A percentile compares a stretch with the other conserved stretches of the same genome.
Conservation (phyloP, 2,329 filamentous ascomycete species). For the Clarireedia monteithiana region DNA sequence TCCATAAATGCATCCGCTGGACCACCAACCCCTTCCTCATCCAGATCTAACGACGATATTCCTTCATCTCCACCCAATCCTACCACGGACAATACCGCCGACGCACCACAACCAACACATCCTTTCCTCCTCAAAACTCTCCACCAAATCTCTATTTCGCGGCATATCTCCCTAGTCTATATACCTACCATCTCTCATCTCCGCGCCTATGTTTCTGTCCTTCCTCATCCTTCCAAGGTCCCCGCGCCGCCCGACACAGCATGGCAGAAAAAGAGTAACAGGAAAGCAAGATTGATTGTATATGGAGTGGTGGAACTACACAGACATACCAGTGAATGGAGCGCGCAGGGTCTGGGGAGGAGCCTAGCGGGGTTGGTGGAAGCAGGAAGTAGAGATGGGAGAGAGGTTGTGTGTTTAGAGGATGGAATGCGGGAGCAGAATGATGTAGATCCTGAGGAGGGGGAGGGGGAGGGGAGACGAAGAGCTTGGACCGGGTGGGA, state of each 20-base stretch:
- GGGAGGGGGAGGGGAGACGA: slow-evolving; percentile 20
- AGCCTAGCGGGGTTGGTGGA: slow-evolving; percentile 58
- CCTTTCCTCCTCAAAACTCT: slow-evolving; percentile 56
- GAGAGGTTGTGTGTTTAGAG: slow-evolving; percentile 42
- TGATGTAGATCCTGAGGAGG: slow-evolving; percentile 22
- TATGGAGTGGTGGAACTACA: slow-evolving; percentile 62
- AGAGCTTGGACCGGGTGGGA: slow-evolving; percentile 31
- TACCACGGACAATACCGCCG: background rate
- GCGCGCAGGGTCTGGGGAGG: slow-evolving; percentile 60
- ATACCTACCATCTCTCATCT: slow-evolving; percentile 69
- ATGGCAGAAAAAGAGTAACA: slow-evolving; percentile 11
- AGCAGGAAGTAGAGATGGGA: slow-evolving; percentile 40
- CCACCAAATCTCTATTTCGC: slow-evolving; percentile 58
- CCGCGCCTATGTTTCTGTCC: slow-evolving; percentile 62
- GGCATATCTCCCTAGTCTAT: slow-evolving; percentile 64
- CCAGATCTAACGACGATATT: slow-evolving; percentile 5
- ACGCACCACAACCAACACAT: slow-evolving; percentile 24
- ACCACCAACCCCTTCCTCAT: slow-evolving; percentile 7
- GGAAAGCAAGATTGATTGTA: slow-evolving; percentile 40
- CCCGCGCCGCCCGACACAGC: background rate
- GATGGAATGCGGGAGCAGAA: slow-evolving; percentile 11
- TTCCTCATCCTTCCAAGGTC: slow-evolving; percentile 9
- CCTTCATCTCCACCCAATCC: background rate
- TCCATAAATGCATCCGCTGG: slow-evolving; percentile 31
- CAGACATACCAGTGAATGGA: slow-evolving; percentile 63